Evolutionary conservation across 2,329 filamentous ascomycete genomes (phyloP), one percentile per base, ranked within the genome.

Genomic region (Sphaceloma murrayae): DNA sequence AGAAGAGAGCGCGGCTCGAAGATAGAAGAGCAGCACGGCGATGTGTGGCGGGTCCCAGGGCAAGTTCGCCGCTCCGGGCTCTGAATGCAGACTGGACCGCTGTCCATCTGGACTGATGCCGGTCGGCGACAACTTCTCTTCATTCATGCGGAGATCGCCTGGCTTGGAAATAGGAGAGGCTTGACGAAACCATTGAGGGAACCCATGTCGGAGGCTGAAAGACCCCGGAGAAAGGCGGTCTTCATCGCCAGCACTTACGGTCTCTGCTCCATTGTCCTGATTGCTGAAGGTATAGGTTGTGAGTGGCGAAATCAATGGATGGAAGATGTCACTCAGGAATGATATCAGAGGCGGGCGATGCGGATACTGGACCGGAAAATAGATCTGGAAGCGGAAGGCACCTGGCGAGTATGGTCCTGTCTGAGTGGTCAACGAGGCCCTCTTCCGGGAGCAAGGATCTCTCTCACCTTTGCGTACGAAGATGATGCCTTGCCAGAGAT

Each of bases 241-340:
- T 24, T 85, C 80, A 54, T 94, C 86, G 2, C 79, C 82, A 6
- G 86, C 85, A 59, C 84, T 89, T 49, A 88, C 81, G 0, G 85
- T 85, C 36, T 84, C 85, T 46, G 75, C 74, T 49, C 79, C 80
- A 49, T 83, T 77, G 26, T 82, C 77, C 46, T 82, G 80, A 49
- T 85, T 87, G 31, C 85, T 83, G 67, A 94, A 93, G 58, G 85
- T 91, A 64, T 94, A 93, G 3, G 86, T 94, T n/a, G 87, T 94
- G 49, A 93, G 72, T 27, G 91, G 88, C 5, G 88, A 87, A 53
- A 96, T 80, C 31, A 98, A 72, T 13, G 89, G 89, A 61, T 98
- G 89, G 62, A 96, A 98, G 53, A 96, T 82, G 60, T 96, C 89
- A 53, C 85, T 93, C 34, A 78, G 76, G 63, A 98, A 94, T 45